Base-by-base conservation (phyloP, 495 filamentous ascomycete species). In the Wilcoxina mikolae region DNA sequence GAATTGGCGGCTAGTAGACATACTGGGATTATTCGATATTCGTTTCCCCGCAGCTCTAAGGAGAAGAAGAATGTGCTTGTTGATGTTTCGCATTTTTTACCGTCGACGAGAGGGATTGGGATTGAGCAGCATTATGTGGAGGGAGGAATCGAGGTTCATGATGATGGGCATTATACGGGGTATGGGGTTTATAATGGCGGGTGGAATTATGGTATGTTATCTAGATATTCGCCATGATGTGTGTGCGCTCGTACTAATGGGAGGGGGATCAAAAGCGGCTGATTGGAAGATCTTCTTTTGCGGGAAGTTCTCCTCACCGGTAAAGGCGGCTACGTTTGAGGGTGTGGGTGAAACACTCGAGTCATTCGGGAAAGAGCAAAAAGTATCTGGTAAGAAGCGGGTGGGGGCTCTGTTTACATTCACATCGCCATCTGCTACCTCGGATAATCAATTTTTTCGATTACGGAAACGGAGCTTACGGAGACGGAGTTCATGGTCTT, bases 241-340 rank as follows among this genome's bases (percentile, higher is more conserved):
- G 15, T 15, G 7, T 7, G 7, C 31, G 31, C 15, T 35, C 7
- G 15, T 35, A 7, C 23, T 46, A 11, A 12, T 18, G 11, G 23
- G n/a, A 46, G 1, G 11, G 7, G 20, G 27, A n/a, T n/a, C n/a
- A n/a, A n/a, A 41, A 64, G 61, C 56, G 1, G 15, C 31, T 7
- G 55, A 73, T 25, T 85, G 81, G 82, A 76, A 69, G 3, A 78
- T 85, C 9, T 77, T 81, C 57, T 85, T 84, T 65, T 85, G 82
- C 59, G 82, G 81, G 12, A 70, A 75, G 35, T 83, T 86, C 56
- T 70, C 79, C 42, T 12, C 51, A 15, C 57, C 70, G 22, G 57
- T 56, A 24, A 70, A 63, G 10, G 69, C 54, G 1, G 69, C 57
- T 31, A 78, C 75, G 0, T 83, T 83, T 54, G 62, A 70, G 3